Conservation (phyloP, 2,329 filamentous ascomycete species). For the Cucurbitaria berberidis region DNA sequence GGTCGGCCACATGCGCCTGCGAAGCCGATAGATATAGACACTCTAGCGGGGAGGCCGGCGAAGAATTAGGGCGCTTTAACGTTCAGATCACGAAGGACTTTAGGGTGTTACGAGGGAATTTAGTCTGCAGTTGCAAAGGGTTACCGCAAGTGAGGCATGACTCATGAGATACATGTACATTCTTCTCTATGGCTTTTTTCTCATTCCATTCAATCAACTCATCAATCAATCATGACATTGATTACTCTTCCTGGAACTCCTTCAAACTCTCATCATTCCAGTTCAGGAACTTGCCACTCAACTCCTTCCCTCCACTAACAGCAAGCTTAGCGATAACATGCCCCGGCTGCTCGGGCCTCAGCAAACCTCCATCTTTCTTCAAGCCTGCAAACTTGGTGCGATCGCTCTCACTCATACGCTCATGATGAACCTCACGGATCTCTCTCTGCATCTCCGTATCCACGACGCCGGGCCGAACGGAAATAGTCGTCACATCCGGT, state of each 20-base stretch:
- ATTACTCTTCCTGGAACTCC: constrained; percentile 27
- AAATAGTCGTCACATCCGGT: constrained; percentile 72
- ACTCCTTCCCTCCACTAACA: constrained; percentile 63
- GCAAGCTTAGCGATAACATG: constrained; percentile 83
- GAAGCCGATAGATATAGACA: constrained; percentile 25
- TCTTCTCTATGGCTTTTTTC: neutral
- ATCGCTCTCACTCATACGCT: constrained; percentile 64
- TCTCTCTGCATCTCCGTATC: constrained; percentile 91
- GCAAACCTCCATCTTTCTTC: constrained; percentile 72
- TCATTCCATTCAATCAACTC: neutral
- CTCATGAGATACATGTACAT: constrained; percentile 7
- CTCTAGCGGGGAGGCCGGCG: constrained; percentile 27
- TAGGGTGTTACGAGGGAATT: neutral
- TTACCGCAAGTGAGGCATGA: too few species aligned
- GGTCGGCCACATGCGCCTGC: constrained; percentile 54
- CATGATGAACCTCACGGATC: constrained; percentile 74
- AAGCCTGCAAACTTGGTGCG: constrained; percentile 70
- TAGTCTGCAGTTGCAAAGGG: neutral
- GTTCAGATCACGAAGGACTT: neutral
- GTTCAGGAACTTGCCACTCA: constrained; percentile 78
- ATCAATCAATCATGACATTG: neutral
- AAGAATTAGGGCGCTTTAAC: neutral
- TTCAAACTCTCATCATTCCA: constrained; percentile 43
- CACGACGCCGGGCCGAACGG: constrained; percentile 79
- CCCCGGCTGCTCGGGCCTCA: constrained; percentile 84